A percentile compares a stretch with the other conserved stretches of the same genome.
Conservation (phyloP, 2,329 filamentous ascomycete species). For the Alternaria sp. region DNA sequence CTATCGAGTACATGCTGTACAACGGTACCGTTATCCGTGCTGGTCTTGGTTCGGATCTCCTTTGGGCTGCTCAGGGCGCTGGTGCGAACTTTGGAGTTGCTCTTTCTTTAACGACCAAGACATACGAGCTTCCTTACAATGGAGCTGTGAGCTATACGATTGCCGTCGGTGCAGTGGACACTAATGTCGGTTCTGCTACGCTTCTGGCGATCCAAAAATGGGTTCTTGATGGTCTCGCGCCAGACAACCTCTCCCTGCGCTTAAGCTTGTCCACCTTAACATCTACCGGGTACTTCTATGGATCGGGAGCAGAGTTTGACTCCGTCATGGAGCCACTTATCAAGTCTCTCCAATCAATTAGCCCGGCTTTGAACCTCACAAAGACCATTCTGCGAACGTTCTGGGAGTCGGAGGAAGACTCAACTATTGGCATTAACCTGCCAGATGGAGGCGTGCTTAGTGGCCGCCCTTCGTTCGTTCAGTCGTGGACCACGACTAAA, state of each 20-base stretch:
- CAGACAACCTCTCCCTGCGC: slow-evolving; percentile 28
- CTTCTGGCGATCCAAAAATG: slow-evolving; percentile 28
- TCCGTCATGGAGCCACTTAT: slow-evolving; percentile 20
- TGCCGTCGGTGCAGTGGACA: slow-evolving; percentile 6
- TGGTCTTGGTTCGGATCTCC: slow-evolving; percentile 17
- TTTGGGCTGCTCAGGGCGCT: slow-evolving; percentile 27
- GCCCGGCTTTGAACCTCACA: slow-evolving; percentile 13
- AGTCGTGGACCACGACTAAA: slow-evolving; percentile 25
- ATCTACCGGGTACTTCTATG: slow-evolving; percentile 29
- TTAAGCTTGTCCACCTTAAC: slow-evolving; percentile 18
- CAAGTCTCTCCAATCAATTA: slow-evolving; percentile 14
- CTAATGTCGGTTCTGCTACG: slow-evolving; percentile 14
- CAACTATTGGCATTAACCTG: slow-evolving; percentile 23
- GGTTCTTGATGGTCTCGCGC: slow-evolving; percentile 14
- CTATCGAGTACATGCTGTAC: slow-evolving; percentile 23
- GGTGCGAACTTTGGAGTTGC: slow-evolving; percentile 22
- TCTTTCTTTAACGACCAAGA: slow-evolving; percentile 22
- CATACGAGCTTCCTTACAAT: slow-evolving; percentile 13
- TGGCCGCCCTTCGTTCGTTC: slow-evolving; percentile 28
- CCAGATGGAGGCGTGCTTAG: slow-evolving; percentile 25
- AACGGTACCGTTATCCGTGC: slow-evolving; percentile 21
- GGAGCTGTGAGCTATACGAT: slow-evolving; percentile 22
- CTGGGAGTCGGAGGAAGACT: slow-evolving; percentile 28
- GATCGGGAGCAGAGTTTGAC: slow-evolving; percentile 22
- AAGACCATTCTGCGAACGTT: slow-evolving; percentile 25